Conservation (phyloP, 768 basidiomycete species). For the Tulasnella sp. region DNA sequence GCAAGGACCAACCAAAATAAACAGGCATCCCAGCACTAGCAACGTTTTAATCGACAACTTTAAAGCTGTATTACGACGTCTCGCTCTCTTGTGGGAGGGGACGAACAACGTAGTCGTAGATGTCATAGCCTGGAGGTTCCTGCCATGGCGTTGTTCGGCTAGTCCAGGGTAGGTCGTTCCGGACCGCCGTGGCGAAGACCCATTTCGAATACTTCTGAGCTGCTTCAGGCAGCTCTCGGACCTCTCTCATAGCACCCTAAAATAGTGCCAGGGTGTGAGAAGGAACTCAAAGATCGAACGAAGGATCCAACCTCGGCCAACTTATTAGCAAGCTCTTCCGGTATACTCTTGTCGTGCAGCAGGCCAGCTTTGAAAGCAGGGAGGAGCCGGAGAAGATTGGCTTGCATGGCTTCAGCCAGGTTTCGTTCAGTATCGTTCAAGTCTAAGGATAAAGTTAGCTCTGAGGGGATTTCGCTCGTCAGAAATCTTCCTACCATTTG, state of each 20-base stretch:
- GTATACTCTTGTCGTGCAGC: not conserved
- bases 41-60: no score
- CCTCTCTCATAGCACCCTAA: not conserved
- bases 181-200: not conserved
- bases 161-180: not conserved
- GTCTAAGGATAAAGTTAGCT: not conserved
- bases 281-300: not conserved
- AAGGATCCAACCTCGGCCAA: not conserved
- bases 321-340: not conserved
- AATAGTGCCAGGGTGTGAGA: no score
- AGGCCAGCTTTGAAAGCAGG: not conserved
- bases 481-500: not conserved
- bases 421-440: not conserved
- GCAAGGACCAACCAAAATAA: no score
- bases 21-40: no score
- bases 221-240: not conserved
- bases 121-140: not conserved
- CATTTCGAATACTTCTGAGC: not conserved
- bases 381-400: not conserved
- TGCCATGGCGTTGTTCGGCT: not conserved
- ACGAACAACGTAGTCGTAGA: not conserved
- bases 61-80: no score
- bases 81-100: not conserved
- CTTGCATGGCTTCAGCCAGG: not conserved
- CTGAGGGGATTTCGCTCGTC: not conserved